These are phyloP conservation scores for Murraya koenigii DNA, from an alignment of 345 rosid species.

Conservation along the genomic window DNA sequence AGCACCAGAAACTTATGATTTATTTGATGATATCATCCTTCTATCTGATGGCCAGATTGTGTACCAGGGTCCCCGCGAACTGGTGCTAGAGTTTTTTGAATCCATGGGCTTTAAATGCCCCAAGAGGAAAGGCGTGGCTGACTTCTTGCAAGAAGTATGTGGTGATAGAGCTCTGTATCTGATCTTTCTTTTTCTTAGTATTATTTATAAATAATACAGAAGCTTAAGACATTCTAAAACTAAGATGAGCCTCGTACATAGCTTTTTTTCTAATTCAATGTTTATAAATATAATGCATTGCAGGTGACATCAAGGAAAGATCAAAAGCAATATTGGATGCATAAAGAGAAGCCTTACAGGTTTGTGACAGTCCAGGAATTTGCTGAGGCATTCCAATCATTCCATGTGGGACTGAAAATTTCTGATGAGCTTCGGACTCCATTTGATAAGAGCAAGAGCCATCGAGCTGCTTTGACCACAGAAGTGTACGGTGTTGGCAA, in stretches of 20 bases:
- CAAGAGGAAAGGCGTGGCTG: conserved; percentile 67
- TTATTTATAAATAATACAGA: no score
- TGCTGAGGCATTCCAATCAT: conserved; percentile 62
- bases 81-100: conserved; percentile 51
- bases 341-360: conserved; percentile 52
- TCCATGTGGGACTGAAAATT: conserved; percentile 51
- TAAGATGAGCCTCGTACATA: no score
- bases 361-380: conserved; percentile 63
- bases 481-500: conserved; percentile 54
- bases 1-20: conserved; percentile 69
- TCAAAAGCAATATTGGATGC: conserved; percentile 73
- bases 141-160: conserved; percentile 83
- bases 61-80: conserved; percentile 67
- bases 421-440: conserved; percentile 44
- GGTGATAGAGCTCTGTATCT: no score
- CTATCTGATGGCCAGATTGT: conserved; percentile 64
- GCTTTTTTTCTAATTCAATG: no score
- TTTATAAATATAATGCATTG: no score
- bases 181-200: no score
- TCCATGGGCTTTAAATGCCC: conserved; percentile 74
- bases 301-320: conserved; percentile 90
- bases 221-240: no score
- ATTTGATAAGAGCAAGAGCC: conserved; percentile 55
- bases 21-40: conserved; percentile 70
- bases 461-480: conserved; percentile 67